A percentile compares a stretch with the other conserved stretches of the same genome.
These are phyloP conservation scores for Halenospora varia DNA, from an alignment of 495 filamentous ascomycete genomes.

Conservation along the genomic window DNA sequence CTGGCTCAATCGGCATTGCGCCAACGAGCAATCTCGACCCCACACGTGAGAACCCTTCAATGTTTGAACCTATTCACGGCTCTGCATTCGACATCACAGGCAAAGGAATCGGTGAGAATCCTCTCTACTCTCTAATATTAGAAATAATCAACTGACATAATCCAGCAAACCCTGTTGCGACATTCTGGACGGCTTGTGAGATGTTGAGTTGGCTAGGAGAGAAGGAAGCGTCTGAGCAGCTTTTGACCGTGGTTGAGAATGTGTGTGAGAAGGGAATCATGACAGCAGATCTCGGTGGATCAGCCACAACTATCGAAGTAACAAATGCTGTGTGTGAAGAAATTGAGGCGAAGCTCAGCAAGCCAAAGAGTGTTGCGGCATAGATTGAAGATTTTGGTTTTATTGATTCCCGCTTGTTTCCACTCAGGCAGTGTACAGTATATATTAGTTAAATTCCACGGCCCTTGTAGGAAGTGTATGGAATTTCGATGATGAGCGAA, in stretches of 20 bases:
- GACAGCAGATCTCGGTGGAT: slow-evolving; percentile 59
- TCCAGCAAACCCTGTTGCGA: slow-evolving; percentile 66
- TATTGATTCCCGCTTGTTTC: no score
- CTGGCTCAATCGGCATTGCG: slow-evolving; percentile 76
- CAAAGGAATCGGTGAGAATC: no score
- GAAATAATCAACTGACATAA: no score
- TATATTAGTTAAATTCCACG: no score
- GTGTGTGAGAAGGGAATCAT: slow-evolving; percentile 54
- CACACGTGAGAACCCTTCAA: slow-evolving; percentile 57
- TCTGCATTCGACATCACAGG: slow-evolving; percentile 66
- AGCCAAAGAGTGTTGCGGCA: not conserved
- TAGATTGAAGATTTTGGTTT: no score
- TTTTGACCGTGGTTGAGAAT: slow-evolving; percentile 57
- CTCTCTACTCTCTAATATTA: no score
- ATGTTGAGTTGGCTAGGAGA: slow-evolving; percentile 66
- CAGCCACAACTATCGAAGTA: slow-evolving; percentile 50
- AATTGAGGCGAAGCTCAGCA: slow-evolving; percentile 37
- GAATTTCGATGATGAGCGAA: no score
- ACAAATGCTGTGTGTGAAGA: slow-evolving; percentile 58
- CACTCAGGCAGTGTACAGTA: no score
- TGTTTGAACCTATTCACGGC: slow-evolving; percentile 90
- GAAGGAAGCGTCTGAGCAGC: slow-evolving; percentile 45
- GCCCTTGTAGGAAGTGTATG: no score
- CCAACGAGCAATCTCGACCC: slow-evolving; percentile 73
- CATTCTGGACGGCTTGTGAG: slow-evolving; percentile 65